These are phyloP conservation scores for Lachnellula subtilissima DNA, from an alignment of 2,329 filamentous ascomycete species.

Conservation along the genomic window DNA sequence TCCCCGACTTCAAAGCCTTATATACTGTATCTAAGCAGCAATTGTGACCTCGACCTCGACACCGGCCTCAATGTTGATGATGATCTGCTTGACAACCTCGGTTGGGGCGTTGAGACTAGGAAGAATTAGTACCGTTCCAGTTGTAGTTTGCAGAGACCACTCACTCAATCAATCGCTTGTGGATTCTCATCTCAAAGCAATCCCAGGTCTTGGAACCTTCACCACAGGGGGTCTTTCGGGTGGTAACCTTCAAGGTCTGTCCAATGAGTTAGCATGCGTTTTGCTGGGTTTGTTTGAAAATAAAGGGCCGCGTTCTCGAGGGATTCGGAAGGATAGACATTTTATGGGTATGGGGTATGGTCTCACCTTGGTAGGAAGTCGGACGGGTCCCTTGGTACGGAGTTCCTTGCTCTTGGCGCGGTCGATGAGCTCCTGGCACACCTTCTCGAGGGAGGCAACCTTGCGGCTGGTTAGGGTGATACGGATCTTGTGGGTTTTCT, in stretches of 20 bases:
- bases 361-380: slow-evolving; percentile 75
- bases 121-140: slow-evolving; percentile 13
- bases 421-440: slow-evolving; percentile 97
- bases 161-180: slow-evolving; percentile 95
- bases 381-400: slow-evolving; percentile 96
- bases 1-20: not conserved
- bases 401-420: slow-evolving; percentile 98
- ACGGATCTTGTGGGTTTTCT: slow-evolving; percentile 97
- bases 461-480: slow-evolving; percentile 97
- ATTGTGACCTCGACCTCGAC: slow-evolving; percentile 93
- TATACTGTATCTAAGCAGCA: slow-evolving; percentile 57
- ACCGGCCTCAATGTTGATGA: slow-evolving; percentile 92
- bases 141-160: slow-evolving; percentile 31
- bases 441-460: slow-evolving; percentile 94
- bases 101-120: slow-evolving; percentile 85
- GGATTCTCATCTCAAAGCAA: slow-evolving; percentile 97
- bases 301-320: too few species aligned
- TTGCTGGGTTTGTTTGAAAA: too few species aligned
- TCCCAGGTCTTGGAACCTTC: slow-evolving; percentile 99
- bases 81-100: slow-evolving; percentile 95
- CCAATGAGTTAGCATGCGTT: too few species aligned
- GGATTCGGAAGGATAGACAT: too few species aligned
- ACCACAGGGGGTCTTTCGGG: slow-evolving; percentile 98
- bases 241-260: slow-evolving; percentile 63
- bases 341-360: too few species aligned